phyloP scores from a whole-genome alignment of 352 stramenopile species.

The Phytophthora kernoviae region DNA sequence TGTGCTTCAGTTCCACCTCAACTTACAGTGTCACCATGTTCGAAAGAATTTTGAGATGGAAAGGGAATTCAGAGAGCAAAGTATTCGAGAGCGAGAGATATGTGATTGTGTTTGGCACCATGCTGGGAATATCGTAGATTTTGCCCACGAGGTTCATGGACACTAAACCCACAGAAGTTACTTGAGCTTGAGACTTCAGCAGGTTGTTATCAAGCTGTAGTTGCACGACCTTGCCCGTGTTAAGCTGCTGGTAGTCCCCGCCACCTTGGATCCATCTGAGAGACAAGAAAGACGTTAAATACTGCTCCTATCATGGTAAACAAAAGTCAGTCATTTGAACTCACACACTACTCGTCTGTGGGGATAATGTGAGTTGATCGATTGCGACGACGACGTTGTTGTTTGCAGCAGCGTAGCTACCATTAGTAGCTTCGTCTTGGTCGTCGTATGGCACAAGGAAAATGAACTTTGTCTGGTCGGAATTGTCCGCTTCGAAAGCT shows the following conservation, averaged over 20 bases:
- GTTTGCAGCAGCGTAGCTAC: slow-evolving; percentile 14
- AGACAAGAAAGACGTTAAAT: background rate
- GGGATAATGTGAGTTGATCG: slow-evolving; percentile 16
- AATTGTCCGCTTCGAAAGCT: slow-evolving; percentile 20
- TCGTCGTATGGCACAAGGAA: slow-evolving; percentile 10
- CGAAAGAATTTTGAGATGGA: slow-evolving; percentile 6
- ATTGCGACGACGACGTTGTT: slow-evolving; percentile 14
- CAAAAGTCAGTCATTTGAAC: too few species aligned
- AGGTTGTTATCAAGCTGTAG: slow-evolving; percentile 10
- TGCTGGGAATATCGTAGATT: slow-evolving; percentile 10
- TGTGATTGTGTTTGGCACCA: slow-evolving; percentile 12
- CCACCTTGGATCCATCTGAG: slow-evolving; percentile 18
- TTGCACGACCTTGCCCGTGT: slow-evolving; percentile 6
- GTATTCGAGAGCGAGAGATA: slow-evolving; percentile 16
- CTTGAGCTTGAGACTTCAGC: slow-evolving; percentile 13
- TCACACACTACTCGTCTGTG: slow-evolving; percentile 16
- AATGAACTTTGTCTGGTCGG: slow-evolving; percentile 21
- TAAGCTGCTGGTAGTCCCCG: slow-evolving; percentile 10
- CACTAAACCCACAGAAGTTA: slow-evolving; percentile 21
- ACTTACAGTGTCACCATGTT: slow-evolving; percentile 18
- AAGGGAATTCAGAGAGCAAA: slow-evolving; percentile 17
- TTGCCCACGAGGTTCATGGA: slow-evolving; percentile 11
- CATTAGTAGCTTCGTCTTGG: slow-evolving; percentile 1
- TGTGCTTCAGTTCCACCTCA: background rate
- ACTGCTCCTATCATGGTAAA: too few species aligned